A percentile compares a stretch with the other conserved stretches of the same genome.
Evolutionary conservation across 176 grass and related monocot genomes (phyloP).

Genomic region (Saccharum spontaneum): DNA sequence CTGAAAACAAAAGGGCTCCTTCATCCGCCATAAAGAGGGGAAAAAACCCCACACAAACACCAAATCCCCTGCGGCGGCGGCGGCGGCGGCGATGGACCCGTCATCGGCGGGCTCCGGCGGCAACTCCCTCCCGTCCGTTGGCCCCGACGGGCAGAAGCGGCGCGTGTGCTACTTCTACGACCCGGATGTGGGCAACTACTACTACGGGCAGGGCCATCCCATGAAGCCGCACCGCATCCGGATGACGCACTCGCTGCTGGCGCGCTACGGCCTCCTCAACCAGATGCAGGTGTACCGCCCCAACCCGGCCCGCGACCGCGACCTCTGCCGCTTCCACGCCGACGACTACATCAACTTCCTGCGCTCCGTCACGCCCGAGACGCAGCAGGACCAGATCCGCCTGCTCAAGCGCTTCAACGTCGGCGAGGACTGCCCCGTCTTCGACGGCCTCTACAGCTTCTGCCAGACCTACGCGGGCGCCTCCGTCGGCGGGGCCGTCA

Average conservation of each 20-base stretch:
- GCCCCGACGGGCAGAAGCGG: conserved; percentile 72
- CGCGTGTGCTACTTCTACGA: conserved; percentile 99
- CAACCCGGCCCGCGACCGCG: conserved; percentile 55
- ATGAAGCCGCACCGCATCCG: conserved; percentile 97
- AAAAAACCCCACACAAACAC: not conserved
- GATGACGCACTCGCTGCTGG: conserved; percentile 84
- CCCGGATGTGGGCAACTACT: conserved; percentile 96
- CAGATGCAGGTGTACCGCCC: conserved; percentile 77
- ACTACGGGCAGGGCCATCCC: conserved; percentile 88
- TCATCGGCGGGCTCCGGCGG: conserved; percentile 49
- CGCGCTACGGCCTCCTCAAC: conserved; percentile 66
- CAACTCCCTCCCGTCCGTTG: conserved; percentile 67
- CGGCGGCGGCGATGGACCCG: conserved; percentile 43
- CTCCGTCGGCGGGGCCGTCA: conserved; percentile 68
- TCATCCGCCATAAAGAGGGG: not conserved
- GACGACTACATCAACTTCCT: conserved; percentile 92
- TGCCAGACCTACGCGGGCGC: conserved; percentile 92
- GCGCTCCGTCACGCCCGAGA: conserved; percentile 72
- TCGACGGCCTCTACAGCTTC: conserved; percentile 78
- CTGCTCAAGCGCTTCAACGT: conserved; percentile 78
- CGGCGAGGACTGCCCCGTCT: conserved; percentile 86
- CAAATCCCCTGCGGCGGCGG: conserved; percentile 3
- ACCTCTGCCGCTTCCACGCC: conserved; percentile 87
- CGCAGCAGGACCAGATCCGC: conserved; percentile 71
- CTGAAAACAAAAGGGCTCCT: not conserved